These are phyloP conservation scores for Dryas drummondii DNA, from an alignment of 306 rosid species.

Conservation along the genomic window DNA sequence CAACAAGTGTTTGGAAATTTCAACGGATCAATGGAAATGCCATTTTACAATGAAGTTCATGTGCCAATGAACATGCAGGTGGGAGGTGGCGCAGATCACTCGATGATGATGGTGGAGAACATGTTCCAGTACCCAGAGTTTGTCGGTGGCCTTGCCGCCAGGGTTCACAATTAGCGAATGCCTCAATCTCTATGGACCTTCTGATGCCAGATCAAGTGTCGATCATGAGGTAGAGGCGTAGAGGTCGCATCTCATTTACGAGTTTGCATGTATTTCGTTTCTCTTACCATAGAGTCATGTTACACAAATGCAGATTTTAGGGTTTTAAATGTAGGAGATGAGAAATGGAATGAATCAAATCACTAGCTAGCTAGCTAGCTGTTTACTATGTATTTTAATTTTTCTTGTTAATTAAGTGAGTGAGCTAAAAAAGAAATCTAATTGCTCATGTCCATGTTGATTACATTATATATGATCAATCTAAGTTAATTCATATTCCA, in stretches of 20 bases:
- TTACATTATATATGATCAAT: no score
- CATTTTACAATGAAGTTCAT: neutral
- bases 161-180: constrained; percentile 43
- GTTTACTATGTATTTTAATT: no score
- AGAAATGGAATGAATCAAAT: no score
- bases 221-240: neutral
- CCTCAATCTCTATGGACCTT: neutral
- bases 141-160: constrained; percentile 42
- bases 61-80: constrained; percentile 24
- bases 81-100: constrained; percentile 16
- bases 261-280: neutral
- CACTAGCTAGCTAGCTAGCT: no score
- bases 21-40: constrained; percentile 12
- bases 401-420: no score
- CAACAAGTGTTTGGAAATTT: constrained; percentile 23
- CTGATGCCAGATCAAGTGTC: no score
- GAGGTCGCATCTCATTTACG: neutral
- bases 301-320: neutral
- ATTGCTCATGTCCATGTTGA: no score
- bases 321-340: neutral
- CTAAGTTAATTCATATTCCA: no score
- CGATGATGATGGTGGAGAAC: constrained; percentile 34
- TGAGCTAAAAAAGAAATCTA: no score
- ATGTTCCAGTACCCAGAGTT: constrained; percentile 57
- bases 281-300: no score